These are phyloP conservation scores for Forsythia suspensa DNA, from an alignment of 257 asterid genomes.

Conservation along the genomic window DNA sequence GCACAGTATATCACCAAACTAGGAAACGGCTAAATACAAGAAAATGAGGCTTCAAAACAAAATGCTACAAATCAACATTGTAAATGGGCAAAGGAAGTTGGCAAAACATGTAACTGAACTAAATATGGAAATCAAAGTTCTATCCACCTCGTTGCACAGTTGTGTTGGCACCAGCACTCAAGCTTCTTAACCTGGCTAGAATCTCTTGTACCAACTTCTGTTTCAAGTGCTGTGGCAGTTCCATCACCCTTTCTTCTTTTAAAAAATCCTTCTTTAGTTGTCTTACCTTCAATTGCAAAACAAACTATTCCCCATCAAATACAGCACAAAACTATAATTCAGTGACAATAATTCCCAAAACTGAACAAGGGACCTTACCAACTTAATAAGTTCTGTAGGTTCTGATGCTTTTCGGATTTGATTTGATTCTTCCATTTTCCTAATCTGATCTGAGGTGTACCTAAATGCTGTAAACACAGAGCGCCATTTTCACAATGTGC, in stretches of 20 bases:
- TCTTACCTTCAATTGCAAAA: slow-evolving; percentile 51
- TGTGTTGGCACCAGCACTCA: slow-evolving; percentile 49
- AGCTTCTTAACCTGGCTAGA: slow-evolving; percentile 49
- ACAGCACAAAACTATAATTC: slow-evolving; percentile 1
- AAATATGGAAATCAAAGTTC: slow-evolving; percentile 10
- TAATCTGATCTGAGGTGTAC: slow-evolving; percentile 69
- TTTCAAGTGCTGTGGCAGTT: slow-evolving; percentile 61
- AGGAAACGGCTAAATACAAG: neutral
- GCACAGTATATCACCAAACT: too few species aligned
- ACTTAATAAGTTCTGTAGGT: slow-evolving; percentile 67
- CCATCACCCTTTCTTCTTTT: slow-evolving; percentile 51
- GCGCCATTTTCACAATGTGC: neutral
- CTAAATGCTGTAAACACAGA: slow-evolving; percentile 48
- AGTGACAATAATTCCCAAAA: slow-evolving; percentile 1
- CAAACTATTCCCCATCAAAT: neutral
- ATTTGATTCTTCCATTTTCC: slow-evolving; percentile 81
- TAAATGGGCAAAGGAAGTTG: neutral
- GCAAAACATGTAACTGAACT: neutral
- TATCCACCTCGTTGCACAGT: slow-evolving; percentile 63
- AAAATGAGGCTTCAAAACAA: neutral
- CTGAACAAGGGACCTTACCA: slow-evolving; percentile 48
- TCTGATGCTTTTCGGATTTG: slow-evolving; percentile 68
- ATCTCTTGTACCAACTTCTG: slow-evolving; percentile 63
- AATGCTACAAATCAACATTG: neutral
- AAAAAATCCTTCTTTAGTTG: slow-evolving; percentile 38